Percentiles rank a stretch among this genome's conserved stretches.
These are phyloP conservation scores for Monosporascus ibericus DNA, from an alignment of 2,329 filamentous ascomycete species.

Conservation along the genomic window DNA sequence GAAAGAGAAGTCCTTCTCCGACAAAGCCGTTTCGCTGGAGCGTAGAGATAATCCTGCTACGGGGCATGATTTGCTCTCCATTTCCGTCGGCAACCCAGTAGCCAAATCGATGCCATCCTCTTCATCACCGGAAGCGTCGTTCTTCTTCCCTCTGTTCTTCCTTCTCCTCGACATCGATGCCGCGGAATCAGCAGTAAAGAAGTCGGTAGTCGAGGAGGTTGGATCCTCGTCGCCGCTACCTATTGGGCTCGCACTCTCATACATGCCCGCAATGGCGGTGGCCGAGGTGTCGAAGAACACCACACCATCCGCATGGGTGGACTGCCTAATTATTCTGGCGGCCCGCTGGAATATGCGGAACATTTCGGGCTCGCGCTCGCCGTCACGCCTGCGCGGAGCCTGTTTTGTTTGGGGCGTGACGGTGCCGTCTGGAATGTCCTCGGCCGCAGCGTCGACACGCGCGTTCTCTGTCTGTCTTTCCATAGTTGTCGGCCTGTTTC, in stretches of 20 bases:
- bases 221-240: not conserved
- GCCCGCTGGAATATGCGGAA: conserved; percentile 15
- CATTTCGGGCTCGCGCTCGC: conserved; percentile 5
- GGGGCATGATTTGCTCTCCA: not conserved
- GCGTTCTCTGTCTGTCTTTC: not conserved
- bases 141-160: not conserved
- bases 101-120: no score
- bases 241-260: not conserved
- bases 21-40: not conserved
- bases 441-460: not conserved
- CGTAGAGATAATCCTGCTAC: not conserved
- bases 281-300: conserved; percentile 25
- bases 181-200: conserved; percentile 1
- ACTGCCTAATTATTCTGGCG: conserved; percentile 22
- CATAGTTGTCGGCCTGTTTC: not conserved
- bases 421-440: conserved; percentile 4
- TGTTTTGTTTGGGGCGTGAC: conserved; percentile 19
- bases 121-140: no score
- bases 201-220: not conserved
- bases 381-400: conserved; percentile 12
- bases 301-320: conserved; percentile 26
- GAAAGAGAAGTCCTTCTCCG: not conserved
- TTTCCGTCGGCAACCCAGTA: not conserved
- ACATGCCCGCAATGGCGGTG: conserved; percentile 10
- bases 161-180: not conserved